Evolutionary conservation across 805 yeast genomes (phyloP), one percentile per base, ranked within the genome.

Genomic region (Saccharomycopsis babjevae): DNA sequence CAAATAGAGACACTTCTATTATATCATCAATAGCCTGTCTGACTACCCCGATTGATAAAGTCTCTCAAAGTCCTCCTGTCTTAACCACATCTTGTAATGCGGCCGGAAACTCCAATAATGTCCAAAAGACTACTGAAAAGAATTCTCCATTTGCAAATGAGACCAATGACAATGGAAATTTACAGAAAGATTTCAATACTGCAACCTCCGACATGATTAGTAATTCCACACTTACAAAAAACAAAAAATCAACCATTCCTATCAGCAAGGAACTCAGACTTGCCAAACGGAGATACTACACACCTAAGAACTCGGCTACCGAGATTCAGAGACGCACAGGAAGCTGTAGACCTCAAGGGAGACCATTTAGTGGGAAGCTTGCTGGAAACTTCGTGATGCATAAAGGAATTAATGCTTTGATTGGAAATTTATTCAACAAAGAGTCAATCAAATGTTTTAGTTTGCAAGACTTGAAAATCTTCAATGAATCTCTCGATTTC

Each of bases 281-380:
- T 7, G 65, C 65, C 25, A 63, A 52, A 57, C 50, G 50, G 28
- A 56, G 65, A 36, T 64, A 63, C 34, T 63, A 63, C 28, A 54
- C 22, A 7, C 65, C 65, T 15, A 25, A 36, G 7, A 50, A 59
- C 20, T 38, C 54, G 2, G 63, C 64, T 8, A n/a, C 38, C 5
- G 28, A 54, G 20, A 63, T 63, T 30, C 65, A 63, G 50, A 61
- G 54, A 56, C 43, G 64, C 16, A 59, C 64, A 18, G 65, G 65
- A 2, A 43, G 56, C 43, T 30, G 40, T 18, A 65, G 71, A 59
- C 66, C 72, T 1, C 75, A 73, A 59, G 77, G 77, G n/a, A 66
- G 77, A 59, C 77, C 77, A 10, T 72, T 70, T 54, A 68, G 74
- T 2, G 64, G 67, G 1, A 62, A 64, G 20, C 57, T 74, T 1